Evolutionary conservation across 371 early-diverging fungal genomes (phyloP).

Genomic region (Zopfochytrium polystomum): DNA sequence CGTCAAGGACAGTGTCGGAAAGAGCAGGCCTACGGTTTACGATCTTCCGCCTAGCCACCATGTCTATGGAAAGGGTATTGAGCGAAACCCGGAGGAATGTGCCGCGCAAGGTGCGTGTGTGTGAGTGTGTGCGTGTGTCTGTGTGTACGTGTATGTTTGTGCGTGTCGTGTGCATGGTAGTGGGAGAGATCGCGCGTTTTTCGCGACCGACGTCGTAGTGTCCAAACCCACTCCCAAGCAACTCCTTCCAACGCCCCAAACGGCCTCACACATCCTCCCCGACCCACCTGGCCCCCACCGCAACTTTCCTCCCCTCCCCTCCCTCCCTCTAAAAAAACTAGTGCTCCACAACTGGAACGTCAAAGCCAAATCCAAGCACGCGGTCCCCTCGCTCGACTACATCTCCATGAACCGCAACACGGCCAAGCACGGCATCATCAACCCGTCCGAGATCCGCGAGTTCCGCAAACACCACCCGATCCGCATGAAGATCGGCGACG

Average conservation of each 20-base stretch:
- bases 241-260: background rate
- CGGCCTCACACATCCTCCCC: no score
- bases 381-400: constrained; percentile 50
- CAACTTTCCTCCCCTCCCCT: no score
- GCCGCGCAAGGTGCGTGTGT: constrained; percentile 41
- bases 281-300: no score
- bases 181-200: no score
- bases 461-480: constrained; percentile 47
- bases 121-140: no score
- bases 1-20: constrained; percentile 45
- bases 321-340: constrained; percentile 14
- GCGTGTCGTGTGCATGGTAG: no score
- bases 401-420: constrained; percentile 54
- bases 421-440: constrained; percentile 43
- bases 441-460: constrained; percentile 38
- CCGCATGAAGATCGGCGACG: constrained; percentile 44
- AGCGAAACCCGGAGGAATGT: constrained; percentile 42
- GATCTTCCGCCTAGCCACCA: constrained; percentile 44
- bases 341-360: constrained; percentile 50
- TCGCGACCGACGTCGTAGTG: background rate
- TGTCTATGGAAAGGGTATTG: constrained; percentile 50
- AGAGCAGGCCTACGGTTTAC: constrained; percentile 45
- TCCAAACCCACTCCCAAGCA: background rate
- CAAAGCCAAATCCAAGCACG: constrained; percentile 38
- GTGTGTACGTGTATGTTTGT: no score